phyloP scores from a whole-genome alignment of 2,329 filamentous ascomycete genomes.

The Verticillium isaacii region DNA sequence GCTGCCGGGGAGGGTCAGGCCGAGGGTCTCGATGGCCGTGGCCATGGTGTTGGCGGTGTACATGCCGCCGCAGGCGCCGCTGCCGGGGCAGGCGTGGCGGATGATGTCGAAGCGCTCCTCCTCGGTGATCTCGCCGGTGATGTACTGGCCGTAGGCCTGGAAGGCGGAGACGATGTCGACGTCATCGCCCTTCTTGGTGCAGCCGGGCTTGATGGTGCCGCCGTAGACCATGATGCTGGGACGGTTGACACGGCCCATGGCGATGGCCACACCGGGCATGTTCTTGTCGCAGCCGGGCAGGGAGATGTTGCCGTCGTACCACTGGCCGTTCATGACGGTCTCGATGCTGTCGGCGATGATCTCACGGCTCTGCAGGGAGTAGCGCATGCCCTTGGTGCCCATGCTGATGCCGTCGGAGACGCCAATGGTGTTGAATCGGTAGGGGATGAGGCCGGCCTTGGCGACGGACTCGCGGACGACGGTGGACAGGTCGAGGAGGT shows the following conservation, averaged over 20 bases:
- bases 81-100: constrained; percentile 70
- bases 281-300: constrained; percentile 99
- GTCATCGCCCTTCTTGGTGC: constrained; percentile 66
- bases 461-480: constrained; percentile 59
- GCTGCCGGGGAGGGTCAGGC: constrained; percentile 77
- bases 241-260: constrained; percentile 91
- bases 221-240: constrained; percentile 98
- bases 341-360: constrained; percentile 98
- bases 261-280: constrained; percentile 90
- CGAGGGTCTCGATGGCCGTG: constrained; percentile 88
- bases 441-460: constrained; percentile 76
- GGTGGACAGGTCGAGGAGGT: constrained; percentile 83
- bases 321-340: constrained; percentile 98
- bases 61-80: constrained; percentile 77
- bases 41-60: constrained; percentile 95
- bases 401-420: constrained; percentile 98
- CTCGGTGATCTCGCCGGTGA: constrained; percentile 86
- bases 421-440: constrained; percentile 98
- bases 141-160: constrained; percentile 94
- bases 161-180: constrained; percentile 97
- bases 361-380: constrained; percentile 89
- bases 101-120: constrained; percentile 93
- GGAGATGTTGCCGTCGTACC: constrained; percentile 97
- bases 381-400: constrained; percentile 96
- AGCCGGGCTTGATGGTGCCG: constrained; percentile 88